A percentile compares a stretch with the other conserved stretches of the same genome.
phyloP scores from a whole-genome alignment of 441 rosid genomes.

The Adansonia rubrostipa region DNA sequence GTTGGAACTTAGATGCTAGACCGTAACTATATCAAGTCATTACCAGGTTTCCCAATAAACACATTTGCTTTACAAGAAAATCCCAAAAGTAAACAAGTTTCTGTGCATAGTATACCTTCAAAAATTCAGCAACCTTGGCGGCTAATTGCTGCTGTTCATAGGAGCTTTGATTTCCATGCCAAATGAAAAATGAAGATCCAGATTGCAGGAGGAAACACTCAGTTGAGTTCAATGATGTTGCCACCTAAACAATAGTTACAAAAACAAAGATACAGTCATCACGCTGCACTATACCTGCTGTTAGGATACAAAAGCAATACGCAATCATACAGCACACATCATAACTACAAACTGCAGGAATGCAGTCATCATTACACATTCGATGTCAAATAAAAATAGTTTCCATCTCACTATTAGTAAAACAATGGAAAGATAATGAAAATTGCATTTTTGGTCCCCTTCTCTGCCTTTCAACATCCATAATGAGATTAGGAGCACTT shows the following conservation, averaged over 20 bases:
- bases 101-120: conserved; percentile 61
- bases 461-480: not conserved
- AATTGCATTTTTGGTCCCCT: not conserved
- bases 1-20: not conserved
- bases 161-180: conserved; percentile 96
- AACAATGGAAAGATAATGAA: not conserved
- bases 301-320: conserved; percentile 9
- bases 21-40: conserved; percentile 3
- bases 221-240: conserved; percentile 77
- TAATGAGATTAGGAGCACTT: not conserved
- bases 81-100: not conserved
- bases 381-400: conserved; percentile 11
- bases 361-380: not conserved
- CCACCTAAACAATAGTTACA: conserved; percentile 59
- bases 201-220: conserved; percentile 98
- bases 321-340: conserved; percentile 1
- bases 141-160: conserved; percentile 87
- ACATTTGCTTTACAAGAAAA: conserved; percentile 13
- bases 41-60: not conserved
- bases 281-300: not conserved
- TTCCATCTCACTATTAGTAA: not conserved
- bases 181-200: conserved; percentile 81
- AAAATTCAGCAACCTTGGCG: conserved; percentile 77
- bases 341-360: conserved; percentile 12
- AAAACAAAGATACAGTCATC: not conserved